Percentiles rank a stretch among this genome's conserved stretches.
Conservation (phyloP, 2,329 filamentous ascomycete genomes). For the Aspergillus latus region DNA sequence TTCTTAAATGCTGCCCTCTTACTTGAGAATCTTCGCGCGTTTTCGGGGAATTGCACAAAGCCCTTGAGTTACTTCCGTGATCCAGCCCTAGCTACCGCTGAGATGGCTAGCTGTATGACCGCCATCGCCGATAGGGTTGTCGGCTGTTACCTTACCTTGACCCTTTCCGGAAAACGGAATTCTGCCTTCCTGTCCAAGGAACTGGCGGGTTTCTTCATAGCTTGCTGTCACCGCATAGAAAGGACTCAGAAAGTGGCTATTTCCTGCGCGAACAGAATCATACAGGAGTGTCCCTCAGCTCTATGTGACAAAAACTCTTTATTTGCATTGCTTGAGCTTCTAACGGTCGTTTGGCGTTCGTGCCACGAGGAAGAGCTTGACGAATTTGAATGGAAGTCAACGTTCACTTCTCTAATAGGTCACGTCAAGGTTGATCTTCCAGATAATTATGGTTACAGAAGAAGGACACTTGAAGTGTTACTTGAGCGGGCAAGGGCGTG, state of each 20-base stretch:
- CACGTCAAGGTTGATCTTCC: slow-evolving; percentile 86
- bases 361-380: slow-evolving; percentile 94
- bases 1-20: slow-evolving; percentile 89
- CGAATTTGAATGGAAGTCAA: slow-evolving; percentile 82
- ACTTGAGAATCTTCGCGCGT: slow-evolving; percentile 83
- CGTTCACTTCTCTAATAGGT: slow-evolving; percentile 73
- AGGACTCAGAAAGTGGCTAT: slow-evolving; percentile 87
- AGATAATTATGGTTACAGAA: slow-evolving; percentile 83
- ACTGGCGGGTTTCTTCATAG: slow-evolving; percentile 78
- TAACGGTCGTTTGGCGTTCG: slow-evolving; percentile 92
- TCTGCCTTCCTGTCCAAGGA: slow-evolving; percentile 47
- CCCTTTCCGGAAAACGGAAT: slow-evolving; percentile 67
- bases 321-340: slow-evolving; percentile 86
- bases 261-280: slow-evolving; percentile 78
- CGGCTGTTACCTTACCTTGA: slow-evolving; percentile 74
- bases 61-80: slow-evolving; percentile 93
- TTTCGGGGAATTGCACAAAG: slow-evolving; percentile 85
- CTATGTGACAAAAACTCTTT: slow-evolving; percentile 87
- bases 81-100: slow-evolving; percentile 68
- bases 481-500: slow-evolving; percentile 75
- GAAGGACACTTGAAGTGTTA: slow-evolving; percentile 73
- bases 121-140: slow-evolving; percentile 68
- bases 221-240: slow-evolving; percentile 90
- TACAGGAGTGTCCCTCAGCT: slow-evolving; percentile 80
- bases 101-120: slow-evolving; percentile 63